Evolutionary conservation across 805 yeast species (phyloP), one percentile per base, ranked within the genome.

Genomic region (Suhomyces sp.): DNA sequence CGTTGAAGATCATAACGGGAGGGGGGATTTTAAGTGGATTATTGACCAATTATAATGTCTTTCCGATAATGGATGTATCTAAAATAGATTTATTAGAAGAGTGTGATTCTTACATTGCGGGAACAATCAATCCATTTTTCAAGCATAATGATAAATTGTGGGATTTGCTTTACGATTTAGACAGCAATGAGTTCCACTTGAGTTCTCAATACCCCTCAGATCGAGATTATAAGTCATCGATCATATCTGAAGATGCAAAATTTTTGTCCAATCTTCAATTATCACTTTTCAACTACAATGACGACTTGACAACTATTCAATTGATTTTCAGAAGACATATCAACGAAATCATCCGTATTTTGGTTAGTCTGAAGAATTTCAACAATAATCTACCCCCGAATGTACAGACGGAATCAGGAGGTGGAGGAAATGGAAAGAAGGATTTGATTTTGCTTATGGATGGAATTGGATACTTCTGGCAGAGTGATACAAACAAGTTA

Each of bases 101-200:
- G 33, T 68, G 61, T 41, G 62, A 47, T 19, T 60, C 60, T 19
- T 76, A 64, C 46, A 58, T 83, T 31, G 72, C 83, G 2, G 91
- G 91, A 3, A 81, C 88, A 3, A 76, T 82, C 25, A 83, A 83
- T 50, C 74, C 82, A 11, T 72, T 80, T 25, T 75, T 83, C 50
- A 77, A 77, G 47, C 68, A 73, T 20, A 72, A 72, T 38, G 65
- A 63, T 20, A 66, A 65, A 28, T 50, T 74, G 14, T 82, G 84
- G 83, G 85, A 83, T 53, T 53, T 78, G 20, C 68, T 76, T 40
- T 74, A 78, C 38, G 81, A 83, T 52, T 47, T 83, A 42, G 88
- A 81, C 47, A 33, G 67, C 0, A 73, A 72, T 29, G 70, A 64
- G 35, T 48, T 78, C 25, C 45, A 51, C 19, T 36, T 68, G 13